These are phyloP conservation scores for Asterionellopsis glacialis DNA, from an alignment of 108 stramenopile species.

Conservation along the genomic window DNA sequence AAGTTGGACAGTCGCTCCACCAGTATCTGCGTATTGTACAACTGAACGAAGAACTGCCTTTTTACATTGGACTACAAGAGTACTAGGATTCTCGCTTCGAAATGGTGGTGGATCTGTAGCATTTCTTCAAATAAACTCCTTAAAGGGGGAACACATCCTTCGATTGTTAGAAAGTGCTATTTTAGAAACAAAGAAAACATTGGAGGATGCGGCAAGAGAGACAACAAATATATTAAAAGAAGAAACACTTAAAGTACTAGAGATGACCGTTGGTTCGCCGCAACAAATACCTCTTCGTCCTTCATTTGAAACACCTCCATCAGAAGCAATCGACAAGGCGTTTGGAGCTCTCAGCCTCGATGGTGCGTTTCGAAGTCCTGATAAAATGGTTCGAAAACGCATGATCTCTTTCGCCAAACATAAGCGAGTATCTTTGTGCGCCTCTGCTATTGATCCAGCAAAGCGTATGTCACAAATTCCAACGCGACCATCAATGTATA, in stretches of 20 bases:
- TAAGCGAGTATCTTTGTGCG: slow-evolving; percentile 29
- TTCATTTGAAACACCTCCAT: neutral
- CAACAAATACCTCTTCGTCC: neutral
- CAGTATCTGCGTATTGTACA: slow-evolving; percentile 21
- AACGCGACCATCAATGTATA: neutral
- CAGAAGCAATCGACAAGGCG: neutral
- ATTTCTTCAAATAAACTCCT: slow-evolving; percentile 29
- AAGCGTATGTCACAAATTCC: neutral
- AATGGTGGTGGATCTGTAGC: slow-evolving; percentile 41
- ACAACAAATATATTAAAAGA: neutral
- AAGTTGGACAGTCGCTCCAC: slow-evolving; percentile 60
- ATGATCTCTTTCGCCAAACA: slow-evolving; percentile 34
- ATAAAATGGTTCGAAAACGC: slow-evolving; percentile 10
- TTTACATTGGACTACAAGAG: slow-evolving; percentile 45
- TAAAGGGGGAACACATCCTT: slow-evolving; percentile 24
- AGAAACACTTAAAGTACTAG: too few relatives aligned
- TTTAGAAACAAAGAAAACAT: slow-evolving; percentile 18
- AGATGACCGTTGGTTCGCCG: too few relatives aligned
- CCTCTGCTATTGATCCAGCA: slow-evolving; percentile 26
- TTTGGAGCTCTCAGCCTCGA: slow-evolving; percentile 2
- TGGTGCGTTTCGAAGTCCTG: neutral
- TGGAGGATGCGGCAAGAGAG: slow-evolving; percentile 2
- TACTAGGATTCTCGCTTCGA: slow-evolving; percentile 55
- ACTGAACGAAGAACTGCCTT: slow-evolving; percentile 42
- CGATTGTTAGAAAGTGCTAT: slow-evolving; percentile 22